Evolutionary conservation across 2,329 filamentous ascomycete species (phyloP), one percentile per base, ranked within the genome.

Genomic region (Pseudogymnoascus sp.): DNA sequence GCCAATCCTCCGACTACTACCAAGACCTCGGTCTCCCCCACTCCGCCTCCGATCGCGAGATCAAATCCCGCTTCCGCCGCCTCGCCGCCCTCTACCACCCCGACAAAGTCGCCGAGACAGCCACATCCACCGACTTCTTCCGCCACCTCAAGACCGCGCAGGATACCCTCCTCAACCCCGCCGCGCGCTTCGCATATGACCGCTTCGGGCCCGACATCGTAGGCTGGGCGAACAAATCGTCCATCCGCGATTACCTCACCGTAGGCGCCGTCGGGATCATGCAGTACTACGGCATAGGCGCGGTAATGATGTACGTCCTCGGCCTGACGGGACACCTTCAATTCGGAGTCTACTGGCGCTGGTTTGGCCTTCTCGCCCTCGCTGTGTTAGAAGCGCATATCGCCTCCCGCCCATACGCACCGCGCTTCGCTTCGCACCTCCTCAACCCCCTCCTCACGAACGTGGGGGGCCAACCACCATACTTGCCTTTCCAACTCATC

Each of bases 401-500:
- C 64, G 78, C 85, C 49, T 85, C 84, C 43, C 77, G 84, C 2
- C 83, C 84, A 1, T 69, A 72, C 8, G 79, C 81, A 66, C 84
- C 85, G 2, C 67, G 70, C 7, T 64, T 82, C 66, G 75, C 82
- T 40, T 73, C 74, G 6, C 66, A 64, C 25, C 53, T 78, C 53
- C 65, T 83, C 68, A 85, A 85, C 72, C 77, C 78, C 1, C 56
- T 80, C 59, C 70, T 74, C 16, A 68, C 69, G 18, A 71, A 64
- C 12, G 69, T 73, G 40, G 76, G 77, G 14, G 68, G 69, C 6
- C 82, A 85, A 63, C 78, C 83, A 3, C 83, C 88, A 3, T 90
- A 89, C 68, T 82, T 97, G 3, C 93, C 93, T 2, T 99, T 95
- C 73, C 93, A 99, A 76, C 79, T 89, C 68, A 82, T 97, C 63